Percentiles rank a stretch among this genome's conserved stretches.
Conservation (phyloP, 768 basidiomycete species). For the Myochromella boudieri region DNA sequence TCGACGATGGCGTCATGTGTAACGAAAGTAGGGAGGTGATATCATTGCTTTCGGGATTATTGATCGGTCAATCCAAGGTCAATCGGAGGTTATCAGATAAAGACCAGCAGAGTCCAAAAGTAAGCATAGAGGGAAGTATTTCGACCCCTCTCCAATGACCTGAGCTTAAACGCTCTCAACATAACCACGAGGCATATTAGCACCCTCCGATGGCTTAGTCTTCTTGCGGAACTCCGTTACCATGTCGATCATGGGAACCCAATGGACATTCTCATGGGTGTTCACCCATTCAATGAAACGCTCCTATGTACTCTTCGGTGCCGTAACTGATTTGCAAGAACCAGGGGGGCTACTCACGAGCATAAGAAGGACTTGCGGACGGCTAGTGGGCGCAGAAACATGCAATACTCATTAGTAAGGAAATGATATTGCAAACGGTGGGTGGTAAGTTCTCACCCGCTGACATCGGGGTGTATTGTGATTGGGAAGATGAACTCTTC, state of each 20-base stretch:
- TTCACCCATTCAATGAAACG: conserved; percentile 77
- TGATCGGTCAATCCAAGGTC: not conserved
- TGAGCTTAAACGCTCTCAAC: conserved; percentile 3
- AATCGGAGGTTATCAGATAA: too few relatives aligned
- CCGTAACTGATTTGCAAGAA: not conserved
- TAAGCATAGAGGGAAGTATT: not conserved
- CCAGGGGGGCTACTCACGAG: conserved; percentile 37
- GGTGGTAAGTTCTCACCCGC: conserved; percentile 44
- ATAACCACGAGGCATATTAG: conserved; percentile 55
- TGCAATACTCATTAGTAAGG: not conserved
- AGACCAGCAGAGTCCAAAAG: not conserved
- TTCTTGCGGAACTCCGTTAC: conserved; percentile 58
- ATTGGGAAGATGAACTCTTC: conserved; percentile 71
- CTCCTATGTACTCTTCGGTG: conserved; percentile 40
- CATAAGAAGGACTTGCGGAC: conserved; percentile 74
- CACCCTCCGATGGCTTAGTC: conserved; percentile 45
- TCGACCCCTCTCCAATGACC: not conserved
- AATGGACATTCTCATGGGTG: conserved; percentile 65
- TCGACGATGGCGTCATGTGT: not conserved
- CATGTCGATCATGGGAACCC: conserved; percentile 72
- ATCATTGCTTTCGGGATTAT: not conserved
- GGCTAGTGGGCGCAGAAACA: too few relatives aligned
- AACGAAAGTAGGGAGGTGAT: not conserved
- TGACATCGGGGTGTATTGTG: conserved; percentile 79
- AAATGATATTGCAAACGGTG: conserved; percentile 2